phyloP scores from a whole-genome alignment of 345 rosid genomes.

The Acer campestre region DNA sequence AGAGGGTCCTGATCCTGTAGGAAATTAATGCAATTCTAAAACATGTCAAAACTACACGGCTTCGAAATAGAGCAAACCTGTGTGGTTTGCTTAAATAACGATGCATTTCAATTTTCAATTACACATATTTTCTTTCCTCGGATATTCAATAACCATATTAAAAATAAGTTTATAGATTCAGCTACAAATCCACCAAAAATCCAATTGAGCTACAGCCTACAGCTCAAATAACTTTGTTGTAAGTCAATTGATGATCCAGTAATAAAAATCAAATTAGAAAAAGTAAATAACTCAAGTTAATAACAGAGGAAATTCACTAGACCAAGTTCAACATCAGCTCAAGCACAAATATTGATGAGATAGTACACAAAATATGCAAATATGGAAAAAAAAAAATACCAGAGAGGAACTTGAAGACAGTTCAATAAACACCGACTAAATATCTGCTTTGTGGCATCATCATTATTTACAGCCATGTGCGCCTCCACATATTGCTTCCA shows the following conservation, averaged over 20 bases:
- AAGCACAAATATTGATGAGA: not conserved
- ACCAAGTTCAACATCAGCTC: not conserved
- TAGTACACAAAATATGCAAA: not conserved
- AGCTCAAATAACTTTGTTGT: not conserved
- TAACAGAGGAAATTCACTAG: not conserved
- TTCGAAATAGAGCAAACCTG: not conserved
- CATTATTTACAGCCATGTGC: constrained; percentile 77
- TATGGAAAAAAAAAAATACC: constrained; percentile 45
- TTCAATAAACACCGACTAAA: constrained; percentile 92
- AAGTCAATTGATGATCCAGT: not conserved
- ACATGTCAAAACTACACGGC: not conserved
- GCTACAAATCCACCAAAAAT: not conserved
- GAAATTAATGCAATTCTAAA: not conserved
- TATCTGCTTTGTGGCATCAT: constrained; percentile 87
- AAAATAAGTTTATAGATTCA: not conserved
- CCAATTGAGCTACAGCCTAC: not conserved
- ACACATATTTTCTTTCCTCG: not conserved
- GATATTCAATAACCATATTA: not conserved
- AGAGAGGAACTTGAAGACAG: constrained; percentile 93
- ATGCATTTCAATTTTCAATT: not conserved
- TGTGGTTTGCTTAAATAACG: not conserved
- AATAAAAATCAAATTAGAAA: not conserved
- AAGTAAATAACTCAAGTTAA: not conserved
- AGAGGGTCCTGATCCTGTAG: not conserved
- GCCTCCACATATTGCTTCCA: constrained; percentile 99